These are phyloP conservation scores for Coemansia sp. DNA, from an alignment of 192 early-diverging fungal species.

Conservation along the genomic window DNA sequence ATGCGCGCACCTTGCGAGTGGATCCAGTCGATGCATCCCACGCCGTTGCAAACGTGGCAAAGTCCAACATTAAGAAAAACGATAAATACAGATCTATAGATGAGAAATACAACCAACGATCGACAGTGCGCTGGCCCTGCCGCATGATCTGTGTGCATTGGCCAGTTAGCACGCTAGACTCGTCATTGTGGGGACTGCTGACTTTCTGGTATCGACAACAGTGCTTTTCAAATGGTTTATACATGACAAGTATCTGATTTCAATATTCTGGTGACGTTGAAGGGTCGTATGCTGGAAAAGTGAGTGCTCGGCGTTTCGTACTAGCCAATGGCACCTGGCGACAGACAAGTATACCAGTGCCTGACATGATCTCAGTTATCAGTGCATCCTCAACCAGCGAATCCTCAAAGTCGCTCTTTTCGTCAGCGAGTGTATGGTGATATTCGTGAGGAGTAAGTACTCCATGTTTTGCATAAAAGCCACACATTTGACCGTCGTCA, in stretches of 20 bases:
- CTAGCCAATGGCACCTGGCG: not conserved
- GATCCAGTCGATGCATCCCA: constrained; percentile 22
- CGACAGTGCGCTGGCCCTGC: too few relatives aligned
- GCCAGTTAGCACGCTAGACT: not conserved
- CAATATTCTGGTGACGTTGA: not conserved
- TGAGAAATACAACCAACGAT: not conserved
- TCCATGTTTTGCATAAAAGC: not conserved
- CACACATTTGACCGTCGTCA: too few relatives aligned
- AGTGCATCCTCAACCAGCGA: not conserved
- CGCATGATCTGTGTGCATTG: not conserved
- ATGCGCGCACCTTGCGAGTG: constrained; percentile 6
- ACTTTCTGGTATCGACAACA: not conserved
- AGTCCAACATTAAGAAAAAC: constrained; percentile 14
- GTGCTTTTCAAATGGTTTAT: not conserved
- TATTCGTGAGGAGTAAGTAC: not conserved
- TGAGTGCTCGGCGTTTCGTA: not conserved
- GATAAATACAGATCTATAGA: not conserved
- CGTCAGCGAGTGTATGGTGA: not conserved
- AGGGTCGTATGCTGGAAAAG: not conserved
- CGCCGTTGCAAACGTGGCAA: constrained; percentile 18
- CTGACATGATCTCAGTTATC: not conserved
- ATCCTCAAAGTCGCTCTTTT: not conserved
- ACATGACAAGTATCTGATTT: not conserved
- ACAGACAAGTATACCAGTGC: not conserved
- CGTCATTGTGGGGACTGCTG: not conserved